phyloP scores from a whole-genome alignment of 2,329 filamentous ascomycete species.

The Colletotrichum sojae region DNA sequence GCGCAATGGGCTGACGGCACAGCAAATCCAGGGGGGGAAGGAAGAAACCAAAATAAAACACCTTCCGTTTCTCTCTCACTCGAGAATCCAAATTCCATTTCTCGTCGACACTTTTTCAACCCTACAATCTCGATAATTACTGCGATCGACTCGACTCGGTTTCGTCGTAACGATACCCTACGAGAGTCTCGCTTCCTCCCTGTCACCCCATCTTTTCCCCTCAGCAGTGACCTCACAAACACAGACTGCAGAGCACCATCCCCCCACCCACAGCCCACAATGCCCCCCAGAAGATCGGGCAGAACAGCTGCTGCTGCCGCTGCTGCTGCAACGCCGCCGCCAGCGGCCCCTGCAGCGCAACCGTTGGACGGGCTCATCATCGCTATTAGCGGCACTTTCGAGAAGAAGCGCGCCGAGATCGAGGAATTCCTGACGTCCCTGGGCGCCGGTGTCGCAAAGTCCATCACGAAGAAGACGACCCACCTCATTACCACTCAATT shows the following conservation, averaged over 20 bases:
- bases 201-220: not conserved
- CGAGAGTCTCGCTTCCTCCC: not conserved
- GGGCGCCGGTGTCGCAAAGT: constrained; percentile 63
- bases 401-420: constrained; percentile 64
- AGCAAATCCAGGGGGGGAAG: not conserved
- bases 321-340: constrained; percentile 8
- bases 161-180: not conserved
- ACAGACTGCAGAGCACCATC: no score
- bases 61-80: not conserved
- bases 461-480: constrained; percentile 65
- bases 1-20: not conserved
- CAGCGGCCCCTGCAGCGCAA: constrained; percentile 21
- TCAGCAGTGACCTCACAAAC: no score
- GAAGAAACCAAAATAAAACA: constrained; percentile 17
- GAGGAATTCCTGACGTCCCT: constrained; percentile 62
- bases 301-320: constrained; percentile 23
- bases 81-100: not conserved
- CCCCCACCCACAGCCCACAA: constrained; percentile 29
- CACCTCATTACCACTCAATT: constrained; percentile 70
- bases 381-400: constrained; percentile 73
- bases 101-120: not conserved
- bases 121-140: not conserved
- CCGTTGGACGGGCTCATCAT: constrained; percentile 66
- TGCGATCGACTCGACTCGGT: not conserved
- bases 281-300: constrained; percentile 37